A percentile compares a stretch with the other conserved stretches of the same genome.
These are phyloP conservation scores for Lodderomyces metapsilosis DNA, from an alignment of 1,139 yeast genomes.

Conservation along the genomic window DNA sequence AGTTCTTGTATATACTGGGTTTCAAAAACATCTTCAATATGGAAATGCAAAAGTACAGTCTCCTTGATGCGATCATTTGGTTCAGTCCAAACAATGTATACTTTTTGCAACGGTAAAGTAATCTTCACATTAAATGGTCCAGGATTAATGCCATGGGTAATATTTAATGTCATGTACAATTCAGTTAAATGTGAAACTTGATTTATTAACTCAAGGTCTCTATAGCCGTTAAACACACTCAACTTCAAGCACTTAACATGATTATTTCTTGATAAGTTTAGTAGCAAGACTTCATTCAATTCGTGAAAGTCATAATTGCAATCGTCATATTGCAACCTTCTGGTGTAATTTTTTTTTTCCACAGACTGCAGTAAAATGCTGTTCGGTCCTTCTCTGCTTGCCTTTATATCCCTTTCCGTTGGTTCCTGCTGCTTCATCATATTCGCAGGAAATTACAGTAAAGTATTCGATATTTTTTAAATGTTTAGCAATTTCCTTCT, in stretches of 20 bases:
- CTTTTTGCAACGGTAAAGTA: neutral
- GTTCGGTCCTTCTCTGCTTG: too few species aligned
- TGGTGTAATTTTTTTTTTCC: neutral
- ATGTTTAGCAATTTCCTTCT: too few species aligned
- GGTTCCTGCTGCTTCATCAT: too few species aligned
- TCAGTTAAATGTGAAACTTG: neutral
- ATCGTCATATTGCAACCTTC: neutral
- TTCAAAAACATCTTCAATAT: neutral
- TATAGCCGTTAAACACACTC: neutral
- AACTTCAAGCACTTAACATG: neutral
- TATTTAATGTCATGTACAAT: neutral
- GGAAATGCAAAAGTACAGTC: neutral
- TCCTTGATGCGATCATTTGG: neutral
- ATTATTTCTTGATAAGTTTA: neutral
- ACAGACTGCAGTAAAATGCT: too few species aligned
- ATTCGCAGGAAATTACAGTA: too few species aligned
- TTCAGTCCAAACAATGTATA: neutral
- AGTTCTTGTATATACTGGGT: neutral
- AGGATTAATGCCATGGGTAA: neutral
- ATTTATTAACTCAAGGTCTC: neutral
- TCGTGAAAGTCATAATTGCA: too few species aligned
- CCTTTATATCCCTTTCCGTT: too few species aligned
- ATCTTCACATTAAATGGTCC: neutral
- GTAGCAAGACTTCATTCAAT: neutral
- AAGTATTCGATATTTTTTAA: too few species aligned